phyloP scores from a whole-genome alignment of 176 grass and related monocot genomes.

The Avena atlantica region DNA sequence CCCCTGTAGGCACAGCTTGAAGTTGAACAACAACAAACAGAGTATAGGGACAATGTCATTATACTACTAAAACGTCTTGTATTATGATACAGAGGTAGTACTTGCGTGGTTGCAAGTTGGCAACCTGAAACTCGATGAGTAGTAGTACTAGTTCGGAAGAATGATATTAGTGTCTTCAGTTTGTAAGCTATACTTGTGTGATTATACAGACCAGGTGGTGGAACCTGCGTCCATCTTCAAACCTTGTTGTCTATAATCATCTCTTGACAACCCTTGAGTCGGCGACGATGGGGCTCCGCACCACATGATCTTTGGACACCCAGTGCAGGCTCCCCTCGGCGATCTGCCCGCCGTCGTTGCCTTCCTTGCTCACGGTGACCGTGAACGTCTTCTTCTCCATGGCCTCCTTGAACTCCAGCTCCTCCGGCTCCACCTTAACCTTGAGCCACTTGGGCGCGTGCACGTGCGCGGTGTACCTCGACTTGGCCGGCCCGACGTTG shows the following conservation, averaged over 20 bases:
- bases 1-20: no score
- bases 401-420: slow-evolving; percentile 44
- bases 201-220: no score
- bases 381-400: slow-evolving; percentile 55
- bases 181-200: no score
- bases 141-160: neutral
- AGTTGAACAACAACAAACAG: no score
- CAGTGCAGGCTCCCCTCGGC: slow-evolving; percentile 45
- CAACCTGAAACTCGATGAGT: neutral
- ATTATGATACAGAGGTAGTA: no score
- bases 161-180: no score
- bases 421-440: slow-evolving; percentile 38
- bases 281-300: slow-evolving; percentile 55
- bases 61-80: no score
- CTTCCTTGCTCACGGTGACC: slow-evolving; percentile 36
- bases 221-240: neutral
- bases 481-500: slow-evolving; percentile 51
- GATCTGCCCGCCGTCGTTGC: neutral
- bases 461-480: slow-evolving; percentile 30
- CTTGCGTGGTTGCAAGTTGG: neutral
- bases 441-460: slow-evolving; percentile 16
- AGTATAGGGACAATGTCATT: no score
- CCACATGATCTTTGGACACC: slow-evolving; percentile 46
- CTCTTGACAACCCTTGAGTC: slow-evolving; percentile 17
- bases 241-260: neutral